Conservation (phyloP, 768 basidiomycete species). For the Boletus edulis region DNA sequence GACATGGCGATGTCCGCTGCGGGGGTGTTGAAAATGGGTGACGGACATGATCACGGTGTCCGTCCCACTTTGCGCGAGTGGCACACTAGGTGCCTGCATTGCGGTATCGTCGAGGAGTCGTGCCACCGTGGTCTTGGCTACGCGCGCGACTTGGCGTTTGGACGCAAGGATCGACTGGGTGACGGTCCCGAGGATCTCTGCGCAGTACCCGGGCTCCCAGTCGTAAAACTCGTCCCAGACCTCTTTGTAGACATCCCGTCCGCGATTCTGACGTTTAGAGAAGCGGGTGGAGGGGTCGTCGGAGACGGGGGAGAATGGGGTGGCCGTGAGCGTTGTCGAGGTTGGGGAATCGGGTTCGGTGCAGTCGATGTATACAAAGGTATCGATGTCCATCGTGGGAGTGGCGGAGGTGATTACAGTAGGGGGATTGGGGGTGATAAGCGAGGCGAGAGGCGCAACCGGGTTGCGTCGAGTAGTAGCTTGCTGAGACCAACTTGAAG, state of each 20-base stretch:
- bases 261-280: slow-evolving; percentile 16
- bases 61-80: neutral
- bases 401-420: neutral
- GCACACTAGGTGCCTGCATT: too few relatives aligned
- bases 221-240: slow-evolving; percentile 47
- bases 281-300: neutral
- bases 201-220: slow-evolving; percentile 39
- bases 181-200: slow-evolving; percentile 18
- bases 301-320: neutral
- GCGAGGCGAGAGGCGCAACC: too few relatives aligned
- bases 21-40: slow-evolving; percentile 2
- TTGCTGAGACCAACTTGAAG: neutral
- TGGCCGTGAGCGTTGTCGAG: neutral
- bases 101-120: neutral
- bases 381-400: slow-evolving; percentile 11
- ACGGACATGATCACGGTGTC: slow-evolving; percentile 3
- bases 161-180: slow-evolving; percentile 10
- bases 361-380: slow-evolving; percentile 18
- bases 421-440: too few relatives aligned
- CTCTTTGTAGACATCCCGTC: slow-evolving; percentile 30
- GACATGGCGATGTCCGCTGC: neutral
- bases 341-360: slow-evolving; percentile 22
- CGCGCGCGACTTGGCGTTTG: slow-evolving; percentile 9
- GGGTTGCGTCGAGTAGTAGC: neutral
- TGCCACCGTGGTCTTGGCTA: slow-evolving; percentile 9